Evolutionary conservation across 345 rosid species (phyloP).

Genomic region (Euphorbia tirucalli): DNA sequence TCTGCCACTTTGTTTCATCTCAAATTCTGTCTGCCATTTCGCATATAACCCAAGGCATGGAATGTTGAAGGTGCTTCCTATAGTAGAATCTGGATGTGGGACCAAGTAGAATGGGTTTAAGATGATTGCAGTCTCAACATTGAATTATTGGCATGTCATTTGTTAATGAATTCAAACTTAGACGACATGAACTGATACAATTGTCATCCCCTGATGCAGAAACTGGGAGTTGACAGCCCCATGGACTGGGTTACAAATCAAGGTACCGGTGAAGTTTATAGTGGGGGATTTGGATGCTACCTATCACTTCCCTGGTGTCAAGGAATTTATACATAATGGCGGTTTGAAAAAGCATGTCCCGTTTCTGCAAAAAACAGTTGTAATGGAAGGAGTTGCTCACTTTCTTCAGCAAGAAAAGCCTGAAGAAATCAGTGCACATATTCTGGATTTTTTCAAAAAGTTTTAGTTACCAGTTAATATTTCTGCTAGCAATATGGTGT

Average conservation of each 20-base stretch:
- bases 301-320: slow-evolving; percentile 10
- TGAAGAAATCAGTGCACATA: slow-evolving; percentile 12
- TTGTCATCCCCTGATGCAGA: slow-evolving; percentile 8
- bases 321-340: slow-evolving; percentile 13
- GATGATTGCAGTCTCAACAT: too few relatives aligned
- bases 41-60: too few relatives aligned
- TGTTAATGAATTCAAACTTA: too few relatives aligned
- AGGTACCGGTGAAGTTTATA: slow-evolving; percentile 22
- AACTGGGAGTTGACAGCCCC: slow-evolving; percentile 24
- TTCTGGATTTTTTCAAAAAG: slow-evolving; percentile 21
- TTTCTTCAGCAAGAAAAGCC: slow-evolving; percentile 18
- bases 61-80: too few relatives aligned
- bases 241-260: slow-evolving; percentile 16
- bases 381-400: slow-evolving; percentile 19
- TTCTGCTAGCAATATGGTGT: background rate
- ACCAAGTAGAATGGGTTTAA: too few relatives aligned
- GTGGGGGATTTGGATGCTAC: slow-evolving; percentile 16
- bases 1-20: background rate
- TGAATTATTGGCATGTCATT: too few relatives aligned
- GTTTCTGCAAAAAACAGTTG: slow-evolving; percentile 16
- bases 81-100: too few relatives aligned
- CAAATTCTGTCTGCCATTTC: background rate
- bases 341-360: slow-evolving; percentile 17
- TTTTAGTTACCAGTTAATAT: slow-evolving; percentile 6
- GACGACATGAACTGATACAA: background rate